These are phyloP conservation scores for Pythium rishiriense DNA, from an alignment of 352 stramenopile species.

Conservation along the genomic window DNA sequence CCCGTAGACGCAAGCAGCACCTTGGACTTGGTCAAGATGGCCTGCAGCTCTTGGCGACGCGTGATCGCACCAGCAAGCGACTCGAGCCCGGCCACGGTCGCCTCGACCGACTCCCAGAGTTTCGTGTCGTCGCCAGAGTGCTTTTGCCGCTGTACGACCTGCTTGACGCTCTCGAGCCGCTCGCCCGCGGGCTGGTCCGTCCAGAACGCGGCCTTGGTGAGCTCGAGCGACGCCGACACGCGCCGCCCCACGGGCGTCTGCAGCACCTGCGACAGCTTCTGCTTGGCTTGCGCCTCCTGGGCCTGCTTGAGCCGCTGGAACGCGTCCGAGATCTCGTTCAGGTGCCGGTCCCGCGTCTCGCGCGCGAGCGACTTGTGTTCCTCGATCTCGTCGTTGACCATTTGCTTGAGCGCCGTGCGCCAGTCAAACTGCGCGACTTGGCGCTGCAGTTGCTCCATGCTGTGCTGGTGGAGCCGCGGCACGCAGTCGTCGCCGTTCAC, in stretches of 20 bases:
- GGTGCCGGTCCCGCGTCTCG: conserved; percentile 47
- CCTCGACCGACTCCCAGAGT: conserved; percentile 57
- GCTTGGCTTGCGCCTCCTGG: conserved; percentile 45
- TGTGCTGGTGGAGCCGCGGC: conserved; percentile 76
- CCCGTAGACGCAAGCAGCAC: conserved; percentile 33
- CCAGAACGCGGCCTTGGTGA: conserved; percentile 54
- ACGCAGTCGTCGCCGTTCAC: conserved; percentile 85
- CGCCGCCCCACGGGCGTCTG: conserved; percentile 19
- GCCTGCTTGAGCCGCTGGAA: conserved; percentile 48
- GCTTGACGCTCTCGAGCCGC: conserved; percentile 56
- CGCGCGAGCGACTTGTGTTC: conserved; percentile 53
- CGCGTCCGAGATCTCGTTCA: conserved; percentile 46
- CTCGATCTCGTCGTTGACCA: conserved; percentile 59
- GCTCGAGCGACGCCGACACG: conserved; percentile 55
- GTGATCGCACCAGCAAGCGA: conserved; percentile 44
- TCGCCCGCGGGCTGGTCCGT: conserved; percentile 52
- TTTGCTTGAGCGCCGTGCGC: conserved; percentile 47
- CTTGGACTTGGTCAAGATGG: conserved; percentile 53
- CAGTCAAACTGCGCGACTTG: conserved; percentile 74
- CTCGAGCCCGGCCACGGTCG: conserved; percentile 51
- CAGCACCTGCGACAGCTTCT: conserved; percentile 36
- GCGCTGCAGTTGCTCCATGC: conserved; percentile 58
- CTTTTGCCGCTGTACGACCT: conserved; percentile 52
- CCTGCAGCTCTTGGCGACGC: conserved; percentile 60
- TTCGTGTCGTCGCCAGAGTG: conserved; percentile 5